A percentile compares a stretch with the other conserved stretches of the same genome.
Evolutionary conservation across 768 basidiomycete species (phyloP).

Genomic region (Amanita pseudoporphyria): DNA sequence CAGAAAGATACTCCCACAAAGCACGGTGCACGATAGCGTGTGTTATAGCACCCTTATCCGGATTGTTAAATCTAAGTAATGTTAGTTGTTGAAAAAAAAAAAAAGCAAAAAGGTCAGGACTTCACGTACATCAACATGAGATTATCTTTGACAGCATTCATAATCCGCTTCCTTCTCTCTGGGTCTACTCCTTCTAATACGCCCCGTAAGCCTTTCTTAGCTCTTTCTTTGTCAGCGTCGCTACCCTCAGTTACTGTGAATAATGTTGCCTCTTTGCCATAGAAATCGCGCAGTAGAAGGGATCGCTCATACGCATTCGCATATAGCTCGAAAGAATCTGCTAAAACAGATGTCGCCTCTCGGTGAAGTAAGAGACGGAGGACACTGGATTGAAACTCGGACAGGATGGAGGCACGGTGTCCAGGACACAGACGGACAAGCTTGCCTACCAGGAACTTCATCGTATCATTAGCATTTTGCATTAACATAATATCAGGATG

Average conservation of each 20-base stretch:
- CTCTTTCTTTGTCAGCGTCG: slow-evolving; percentile 51
- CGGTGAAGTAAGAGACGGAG: slow-evolving; percentile 74
- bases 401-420: slow-evolving; percentile 66
- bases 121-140: slow-evolving; percentile 58
- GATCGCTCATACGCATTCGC: slow-evolving; percentile 79
- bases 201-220: slow-evolving; percentile 58
- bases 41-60: slow-evolving; percentile 81
- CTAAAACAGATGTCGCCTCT: slow-evolving; percentile 74
- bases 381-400: slow-evolving; percentile 70
- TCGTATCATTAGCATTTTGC: not conserved
- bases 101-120: not conserved
- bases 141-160: slow-evolving; percentile 64
- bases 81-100: not conserved
- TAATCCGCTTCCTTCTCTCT: slow-evolving; percentile 57
- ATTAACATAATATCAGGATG: too few species aligned
- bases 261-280: slow-evolving; percentile 77
- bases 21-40: slow-evolving; percentile 85
- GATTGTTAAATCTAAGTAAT: slow-evolving; percentile 71
- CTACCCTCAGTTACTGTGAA: slow-evolving; percentile 47
- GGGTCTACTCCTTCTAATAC: slow-evolving; percentile 54
- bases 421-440: slow-evolving; percentile 67
- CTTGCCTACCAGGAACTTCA: slow-evolving; percentile 73
- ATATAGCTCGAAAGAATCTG: slow-evolving; percentile 85
- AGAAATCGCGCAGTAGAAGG: slow-evolving; percentile 77
- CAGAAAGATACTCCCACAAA: slow-evolving; percentile 76